phyloP scores from a whole-genome alignment of 1,284 basidiomycete genomes.

The Trichosporon faecale region DNA sequence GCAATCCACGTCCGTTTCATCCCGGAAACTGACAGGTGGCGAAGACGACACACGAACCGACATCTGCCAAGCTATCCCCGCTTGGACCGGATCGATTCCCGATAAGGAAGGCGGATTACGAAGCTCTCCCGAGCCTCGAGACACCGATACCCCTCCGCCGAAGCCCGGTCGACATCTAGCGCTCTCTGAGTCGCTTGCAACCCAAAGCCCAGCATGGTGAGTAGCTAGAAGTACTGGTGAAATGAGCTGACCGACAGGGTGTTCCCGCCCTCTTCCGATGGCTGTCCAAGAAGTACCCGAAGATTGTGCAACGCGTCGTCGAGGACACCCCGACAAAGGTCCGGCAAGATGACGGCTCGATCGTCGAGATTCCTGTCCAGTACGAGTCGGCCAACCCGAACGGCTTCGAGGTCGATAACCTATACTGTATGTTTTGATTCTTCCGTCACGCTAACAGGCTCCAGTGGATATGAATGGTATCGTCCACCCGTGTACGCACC shows the following conservation, averaged over 20 bases:
- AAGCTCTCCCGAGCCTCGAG: neutral
- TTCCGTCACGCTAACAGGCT: neutral
- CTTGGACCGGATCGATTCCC: neutral
- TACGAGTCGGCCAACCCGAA: conserved; percentile 90
- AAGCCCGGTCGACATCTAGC: neutral
- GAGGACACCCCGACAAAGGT: conserved; percentile 77
- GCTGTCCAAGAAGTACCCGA: conserved; percentile 95
- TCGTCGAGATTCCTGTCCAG: conserved; percentile 73
- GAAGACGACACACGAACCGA: neutral
- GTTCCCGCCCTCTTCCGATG: conserved; percentile 88
- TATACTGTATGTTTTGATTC: conserved; percentile 63
- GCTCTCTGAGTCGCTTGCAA: neutral
- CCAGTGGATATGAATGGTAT: conserved; percentile 57
- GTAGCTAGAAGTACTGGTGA: neutral
- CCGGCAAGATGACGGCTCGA: conserved; percentile 60
- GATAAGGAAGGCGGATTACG: neutral
- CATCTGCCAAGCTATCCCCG: neutral
- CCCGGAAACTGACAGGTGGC: neutral
- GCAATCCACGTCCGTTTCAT: neutral
- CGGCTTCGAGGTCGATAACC: conserved; percentile 88
- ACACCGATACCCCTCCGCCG: conserved; percentile 1
- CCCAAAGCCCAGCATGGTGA: conserved; percentile 16
- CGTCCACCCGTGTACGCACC: conserved; percentile 98
- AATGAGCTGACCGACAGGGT: conserved; percentile 57
- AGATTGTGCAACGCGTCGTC: conserved; percentile 76